Evolutionary conservation across 2,329 filamentous ascomycete species (phyloP), one percentile per base, ranked within the genome.

Genomic region (Penicillium sp.): DNA sequence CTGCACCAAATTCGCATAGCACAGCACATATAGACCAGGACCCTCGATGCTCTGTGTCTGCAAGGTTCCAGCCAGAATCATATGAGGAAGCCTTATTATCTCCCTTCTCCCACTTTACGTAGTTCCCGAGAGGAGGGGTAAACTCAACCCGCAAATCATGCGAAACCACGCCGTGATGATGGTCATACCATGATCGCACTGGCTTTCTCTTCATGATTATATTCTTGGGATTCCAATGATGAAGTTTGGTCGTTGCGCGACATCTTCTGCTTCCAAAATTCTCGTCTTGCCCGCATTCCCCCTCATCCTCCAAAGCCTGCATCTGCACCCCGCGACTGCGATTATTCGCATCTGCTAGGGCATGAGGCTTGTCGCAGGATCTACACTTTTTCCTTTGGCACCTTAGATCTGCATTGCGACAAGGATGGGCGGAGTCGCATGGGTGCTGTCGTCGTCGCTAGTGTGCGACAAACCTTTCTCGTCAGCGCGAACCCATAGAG

Each of bases 101-200:
- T 27, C 35, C 29, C 24, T 20, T 14, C 20, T 20, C 20, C 27
- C 23, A 42, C 31, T 55, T 55, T 54, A 57, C 50, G 47, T 51
- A 51, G 55, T 42, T 56, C 50, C 55, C 52, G 49, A 57, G 49
- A 57, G 54, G 57, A 58, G 55, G 55, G 55, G 57, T 58, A 59
- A 55, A 55, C 46, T 49, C 49, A 54, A 47, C 44, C 42, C 23
- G 57, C 51, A 59, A 50, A 59, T 59, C 55, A 57, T 57, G 54
- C 51, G 51, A 58, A 51, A 57, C 49, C 49, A 53, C 43, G 41
- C 50, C 42, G 40, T 42, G 47, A 49, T 32, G 23, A 24, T 38
- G 38, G 49, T 58, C 55, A 57, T 58, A 54, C 56, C 52, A 57
- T 57, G 20, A 18, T 26, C 37, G 37, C 37, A n/a, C 23, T 31